Conservation (phyloP, 768 basidiomycete genomes). For the Pisolithus microcarpus region DNA sequence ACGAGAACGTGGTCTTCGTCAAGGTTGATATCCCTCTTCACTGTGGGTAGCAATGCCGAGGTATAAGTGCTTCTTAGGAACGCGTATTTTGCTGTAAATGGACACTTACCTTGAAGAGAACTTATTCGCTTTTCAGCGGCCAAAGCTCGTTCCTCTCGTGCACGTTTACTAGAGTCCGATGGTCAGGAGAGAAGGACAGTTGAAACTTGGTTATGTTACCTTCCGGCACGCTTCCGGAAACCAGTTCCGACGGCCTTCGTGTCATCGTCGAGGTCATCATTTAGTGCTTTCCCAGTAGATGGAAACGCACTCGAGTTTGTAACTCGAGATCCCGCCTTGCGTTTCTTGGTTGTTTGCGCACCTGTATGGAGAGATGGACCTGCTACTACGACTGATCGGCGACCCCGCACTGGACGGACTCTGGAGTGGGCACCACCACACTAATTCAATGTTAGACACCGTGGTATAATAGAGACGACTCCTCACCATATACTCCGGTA, state of each 20-base stretch:
- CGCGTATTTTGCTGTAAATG: conserved; percentile 16
- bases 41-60: too few relatives aligned
- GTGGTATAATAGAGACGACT: not conserved
- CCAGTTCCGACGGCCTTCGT: conserved; percentile 44
- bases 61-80: conserved; percentile 13
- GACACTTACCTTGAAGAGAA: conserved; percentile 33
- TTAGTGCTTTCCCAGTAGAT: conserved; percentile 49
- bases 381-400: conserved; percentile 18
- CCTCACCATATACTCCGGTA: conserved; percentile 72
- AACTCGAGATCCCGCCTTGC: conserved; percentile 67
- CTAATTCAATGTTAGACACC: conserved; percentile 28
- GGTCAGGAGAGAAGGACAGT: not conserved
- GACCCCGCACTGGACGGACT: conserved; percentile 46
- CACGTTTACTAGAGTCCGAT: conserved; percentile 52
- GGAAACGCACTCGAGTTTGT: conserved; percentile 53
- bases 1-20: conserved; percentile 35
- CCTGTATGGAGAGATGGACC: conserved; percentile 52
- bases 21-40: conserved; percentile 24
- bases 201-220: conserved; percentile 31
- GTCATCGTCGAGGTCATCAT: conserved; percentile 32
- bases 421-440: conserved; percentile 75
- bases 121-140: conserved; percentile 62
- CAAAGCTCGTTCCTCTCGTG: conserved; percentile 68
- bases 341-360: conserved; percentile 55
- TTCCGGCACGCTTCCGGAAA: conserved; percentile 65